Base-by-base conservation (phyloP, 2,329 filamentous ascomycete genomes). In the Colletotrichum sp. region DNA sequence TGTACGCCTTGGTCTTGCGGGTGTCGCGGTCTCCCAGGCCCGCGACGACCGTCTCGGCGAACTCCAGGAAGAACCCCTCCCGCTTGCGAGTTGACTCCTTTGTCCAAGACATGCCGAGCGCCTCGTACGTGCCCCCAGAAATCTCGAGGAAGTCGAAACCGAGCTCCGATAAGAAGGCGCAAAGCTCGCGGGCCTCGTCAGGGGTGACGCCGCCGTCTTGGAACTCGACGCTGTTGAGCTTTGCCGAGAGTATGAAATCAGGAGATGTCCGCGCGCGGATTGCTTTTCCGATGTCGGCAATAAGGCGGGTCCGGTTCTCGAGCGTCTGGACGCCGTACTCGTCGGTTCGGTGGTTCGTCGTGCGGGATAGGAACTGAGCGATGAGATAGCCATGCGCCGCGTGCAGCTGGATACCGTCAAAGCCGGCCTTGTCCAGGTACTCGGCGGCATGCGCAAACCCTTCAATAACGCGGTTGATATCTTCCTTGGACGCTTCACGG, bases 361-460 rank as follows among this genome's bases (percentile, higher is more conserved):
- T 84, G 39, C 83, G 83, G 2, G 87, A 87, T 30, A 91, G 83
- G 81, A 91, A 91, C 78, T 90, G 88, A 5, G 87, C 84, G 5
- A 91, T 81, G 4, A 91, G 85, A 78, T 90, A 91, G 3, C 90
- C 89, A 79, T 91, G 89, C 2, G 89, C 90, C 16, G 83, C 88
- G 78, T 91, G 90, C 12, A 91, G 82, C 79, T 89, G 78, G 30
- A 90, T 83, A 5, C 89, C 88, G 77, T 90, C 86, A 64, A 87
- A 94, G 3, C 93, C 92, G 0, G 91, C 91, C 80, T 90, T 91
- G 74, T 93, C 87, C 6, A 91, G 84, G 77, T 89, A 94, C 79
- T 91, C 89, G 0, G 91, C 91, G 0, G 91, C 88, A 78, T 93
- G 89, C 0, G 90, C 90, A 79, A 93, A 94, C 4, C 88, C 88